phyloP scores from a whole-genome alignment of 2,329 filamentous ascomycete species.

The Waltergamsia citrina region DNA sequence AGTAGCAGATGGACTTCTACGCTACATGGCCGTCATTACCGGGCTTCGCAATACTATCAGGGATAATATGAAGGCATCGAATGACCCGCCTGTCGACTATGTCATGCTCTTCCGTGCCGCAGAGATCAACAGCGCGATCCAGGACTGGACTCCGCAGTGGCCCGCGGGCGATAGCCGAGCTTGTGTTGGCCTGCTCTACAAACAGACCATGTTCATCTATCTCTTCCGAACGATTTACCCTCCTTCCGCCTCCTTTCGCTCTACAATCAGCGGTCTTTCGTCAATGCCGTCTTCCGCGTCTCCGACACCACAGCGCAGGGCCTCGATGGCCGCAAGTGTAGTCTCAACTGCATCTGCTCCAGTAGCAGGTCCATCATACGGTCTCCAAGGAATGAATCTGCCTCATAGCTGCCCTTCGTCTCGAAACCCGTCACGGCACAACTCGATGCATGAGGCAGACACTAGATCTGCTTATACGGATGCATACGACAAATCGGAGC shows the following conservation, averaged over 20 bases:
- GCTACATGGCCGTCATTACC: constrained; percentile 70
- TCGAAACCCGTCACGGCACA: constrained; percentile 25
- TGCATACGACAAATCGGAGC: too few species aligned
- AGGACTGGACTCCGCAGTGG: constrained; percentile 62
- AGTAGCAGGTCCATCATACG: constrained; percentile 6
- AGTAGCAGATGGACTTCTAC: constrained; percentile 73
- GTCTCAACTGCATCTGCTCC: constrained; percentile 11
- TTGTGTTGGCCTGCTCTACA: constrained; percentile 48
- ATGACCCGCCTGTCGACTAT: constrained; percentile 65
- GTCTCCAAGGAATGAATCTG: constrained; percentile 9
- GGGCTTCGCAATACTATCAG: constrained; percentile 67
- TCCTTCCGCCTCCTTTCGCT: constrained; percentile 24
- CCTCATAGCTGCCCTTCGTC: constrained; percentile 21
- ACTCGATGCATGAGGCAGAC: constrained; percentile 28
- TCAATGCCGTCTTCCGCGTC: constrained; percentile 7
- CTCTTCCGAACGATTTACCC: constrained; percentile 53
- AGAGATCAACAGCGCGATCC: constrained; percentile 65
- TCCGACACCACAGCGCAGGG: constrained; percentile 16
- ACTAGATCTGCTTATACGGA: too few species aligned
- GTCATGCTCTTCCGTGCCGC: constrained; percentile 62
- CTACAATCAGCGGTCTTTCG: constrained; percentile 18
- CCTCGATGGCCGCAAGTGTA: constrained; percentile 23
- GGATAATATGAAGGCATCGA: constrained; percentile 47
- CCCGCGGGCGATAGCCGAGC: constrained; percentile 46
- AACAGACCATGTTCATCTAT: constrained; percentile 59